phyloP scores from a whole-genome alignment of 805 yeast genomes.

The Candida glaebosa region DNA sequence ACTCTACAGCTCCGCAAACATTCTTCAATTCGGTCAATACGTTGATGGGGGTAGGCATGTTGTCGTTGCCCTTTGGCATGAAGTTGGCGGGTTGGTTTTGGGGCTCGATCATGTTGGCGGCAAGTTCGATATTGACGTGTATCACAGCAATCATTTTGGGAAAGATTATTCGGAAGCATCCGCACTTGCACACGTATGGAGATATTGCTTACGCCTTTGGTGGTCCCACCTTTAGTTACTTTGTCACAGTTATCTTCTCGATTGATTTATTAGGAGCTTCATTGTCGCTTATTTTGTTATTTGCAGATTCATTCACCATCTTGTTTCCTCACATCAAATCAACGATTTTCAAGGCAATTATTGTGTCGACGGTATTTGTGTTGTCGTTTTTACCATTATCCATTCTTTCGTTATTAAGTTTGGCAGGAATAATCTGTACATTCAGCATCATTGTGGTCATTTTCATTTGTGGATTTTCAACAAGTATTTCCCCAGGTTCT shows the following conservation, averaged over 20 bases:
- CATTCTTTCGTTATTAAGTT: constrained; percentile 49
- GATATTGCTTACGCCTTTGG: constrained; percentile 53
- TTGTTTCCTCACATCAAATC: constrained; percentile 38
- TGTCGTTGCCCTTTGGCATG: constrained; percentile 70
- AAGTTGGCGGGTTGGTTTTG: constrained; percentile 63
- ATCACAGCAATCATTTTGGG: constrained; percentile 56
- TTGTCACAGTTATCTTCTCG: constrained; percentile 49
- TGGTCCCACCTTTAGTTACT: constrained; percentile 41
- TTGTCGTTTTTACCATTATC: constrained; percentile 55
- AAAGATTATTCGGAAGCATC: constrained; percentile 38
- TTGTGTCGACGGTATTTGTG: constrained; percentile 38
- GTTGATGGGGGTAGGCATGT: constrained; percentile 69
- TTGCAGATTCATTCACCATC: constrained; percentile 56
- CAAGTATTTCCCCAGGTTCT: constrained; percentile 50
- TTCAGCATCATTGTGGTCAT: constrained; percentile 45
- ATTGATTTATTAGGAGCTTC: constrained; percentile 62
- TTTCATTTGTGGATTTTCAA: constrained; percentile 43
- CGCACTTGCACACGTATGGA: constrained; percentile 49
- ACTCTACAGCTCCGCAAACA: constrained; percentile 66
- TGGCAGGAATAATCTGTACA: constrained; percentile 55
- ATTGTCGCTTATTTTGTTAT: constrained; percentile 53
- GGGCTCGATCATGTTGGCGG: constrained; percentile 41
- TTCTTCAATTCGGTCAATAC: constrained; percentile 68
- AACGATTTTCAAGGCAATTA: constrained; percentile 37
- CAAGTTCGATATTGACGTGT: constrained; percentile 48